Conservation (phyloP, 257 asterid genomes). For the Primulina eburnea region DNA sequence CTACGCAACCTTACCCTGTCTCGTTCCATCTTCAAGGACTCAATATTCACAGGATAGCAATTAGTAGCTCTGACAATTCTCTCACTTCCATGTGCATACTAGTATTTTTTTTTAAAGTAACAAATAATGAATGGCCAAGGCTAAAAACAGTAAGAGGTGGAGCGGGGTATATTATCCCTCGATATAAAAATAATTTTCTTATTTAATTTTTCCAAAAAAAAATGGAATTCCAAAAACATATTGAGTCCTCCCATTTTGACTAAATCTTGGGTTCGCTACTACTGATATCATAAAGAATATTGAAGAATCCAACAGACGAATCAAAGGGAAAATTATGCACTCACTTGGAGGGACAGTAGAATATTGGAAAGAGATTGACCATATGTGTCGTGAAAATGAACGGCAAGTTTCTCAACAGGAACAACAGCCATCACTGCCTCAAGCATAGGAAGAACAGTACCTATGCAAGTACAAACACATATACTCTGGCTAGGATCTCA, state of each 20-base stretch:
- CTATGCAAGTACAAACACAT: slow-evolving; percentile 27
- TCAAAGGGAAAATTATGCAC: slow-evolving; percentile 25
- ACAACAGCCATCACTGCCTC: slow-evolving; percentile 87
- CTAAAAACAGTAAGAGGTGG: no score
- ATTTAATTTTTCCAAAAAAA: no score
- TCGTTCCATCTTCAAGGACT: no score
- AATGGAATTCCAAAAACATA: not conserved
- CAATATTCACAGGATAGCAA: no score
- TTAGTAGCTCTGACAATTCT: no score
- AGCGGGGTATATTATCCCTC: no score
- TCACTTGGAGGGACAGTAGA: slow-evolving; percentile 81
- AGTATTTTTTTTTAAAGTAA: no score
- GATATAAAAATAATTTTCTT: no score
- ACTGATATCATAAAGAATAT: not conserved
- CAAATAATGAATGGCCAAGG: no score
- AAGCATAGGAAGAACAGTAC: slow-evolving; percentile 85
- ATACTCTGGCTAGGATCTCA: not conserved
- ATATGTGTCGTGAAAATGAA: slow-evolving; percentile 91
- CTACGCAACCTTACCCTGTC: no score
- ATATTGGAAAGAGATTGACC: slow-evolving; percentile 94
- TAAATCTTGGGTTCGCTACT: no score
- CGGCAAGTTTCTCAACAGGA: slow-evolving; percentile 83
- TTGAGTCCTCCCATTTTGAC: not conserved
- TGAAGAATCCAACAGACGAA: not conserved
- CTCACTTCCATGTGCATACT: no score